These are phyloP conservation scores for Daedalea quercina DNA, from an alignment of 768 basidiomycete species.

Conservation along the genomic window DNA sequence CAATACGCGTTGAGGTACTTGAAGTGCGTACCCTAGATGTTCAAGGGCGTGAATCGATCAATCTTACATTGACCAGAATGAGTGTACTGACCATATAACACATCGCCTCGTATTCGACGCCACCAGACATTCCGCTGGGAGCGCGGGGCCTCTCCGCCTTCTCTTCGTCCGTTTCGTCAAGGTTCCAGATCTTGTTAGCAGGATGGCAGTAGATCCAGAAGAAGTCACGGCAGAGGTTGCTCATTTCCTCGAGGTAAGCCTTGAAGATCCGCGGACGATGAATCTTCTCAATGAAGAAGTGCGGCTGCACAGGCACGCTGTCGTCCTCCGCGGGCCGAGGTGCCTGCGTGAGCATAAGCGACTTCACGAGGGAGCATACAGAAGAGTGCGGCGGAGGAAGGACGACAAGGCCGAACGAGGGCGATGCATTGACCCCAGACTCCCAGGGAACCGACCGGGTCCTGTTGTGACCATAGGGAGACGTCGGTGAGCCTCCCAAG, in stretches of 20 bases:
- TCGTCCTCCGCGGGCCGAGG: conserved; percentile 61
- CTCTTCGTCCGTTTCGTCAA: conserved; percentile 76
- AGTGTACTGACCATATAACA: conserved; percentile 84
- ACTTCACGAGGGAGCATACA: conserved; percentile 67
- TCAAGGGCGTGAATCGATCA: too few species aligned
- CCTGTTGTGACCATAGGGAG: conserved; percentile 17
- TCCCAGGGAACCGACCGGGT: conserved; percentile 53
- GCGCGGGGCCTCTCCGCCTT: conserved; percentile 87
- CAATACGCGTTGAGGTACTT: conserved; percentile 80
- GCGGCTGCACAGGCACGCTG: conserved; percentile 55
- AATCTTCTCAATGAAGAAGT: conserved; percentile 73
- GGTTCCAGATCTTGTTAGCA: conserved; percentile 85
- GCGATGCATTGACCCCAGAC: conserved; percentile 28
- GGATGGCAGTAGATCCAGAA: conserved; percentile 98
- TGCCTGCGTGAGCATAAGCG: conserved; percentile 66
- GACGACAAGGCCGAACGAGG: conserved; percentile 46
- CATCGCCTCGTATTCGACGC: conserved; percentile 98
- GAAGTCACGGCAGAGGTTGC: conserved; percentile 88
- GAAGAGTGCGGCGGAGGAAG: conserved; percentile 70
- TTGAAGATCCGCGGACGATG: conserved; percentile 72
- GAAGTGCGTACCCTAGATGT: conserved; percentile 79
- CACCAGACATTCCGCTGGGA: conserved; percentile 97
- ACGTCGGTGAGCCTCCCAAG: conserved; percentile 10
- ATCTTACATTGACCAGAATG: too few species aligned
- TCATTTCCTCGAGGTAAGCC: conserved; percentile 75